Evolutionary conservation across 768 basidiomycete genomes (phyloP).

Genomic region (Termitomyces sp.): DNA sequence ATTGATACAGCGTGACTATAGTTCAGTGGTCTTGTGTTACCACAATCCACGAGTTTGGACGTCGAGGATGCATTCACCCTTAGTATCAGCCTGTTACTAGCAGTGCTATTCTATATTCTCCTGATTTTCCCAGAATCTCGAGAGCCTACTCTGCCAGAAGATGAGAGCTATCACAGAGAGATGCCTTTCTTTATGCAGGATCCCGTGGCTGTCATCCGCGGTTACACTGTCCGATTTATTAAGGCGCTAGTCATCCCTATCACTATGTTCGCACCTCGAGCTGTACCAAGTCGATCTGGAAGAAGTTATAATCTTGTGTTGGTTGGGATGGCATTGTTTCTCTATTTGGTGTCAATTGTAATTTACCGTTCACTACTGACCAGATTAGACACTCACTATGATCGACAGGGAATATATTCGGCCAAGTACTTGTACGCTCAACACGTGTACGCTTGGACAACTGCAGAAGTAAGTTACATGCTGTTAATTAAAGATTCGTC

Average conservation of each 20-base stretch:
- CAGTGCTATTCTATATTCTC: slow-evolving; percentile 33
- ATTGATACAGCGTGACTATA: slow-evolving; percentile 10
- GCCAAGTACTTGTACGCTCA: slow-evolving; percentile 77
- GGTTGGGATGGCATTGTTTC: slow-evolving; percentile 58
- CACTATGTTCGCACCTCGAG: slow-evolving; percentile 59
- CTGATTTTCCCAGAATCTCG: slow-evolving; percentile 54
- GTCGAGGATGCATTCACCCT: slow-evolving; percentile 34
- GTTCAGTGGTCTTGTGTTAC: slow-evolving; percentile 49
- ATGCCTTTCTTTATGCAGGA: slow-evolving; percentile 23
- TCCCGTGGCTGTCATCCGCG: slow-evolving; percentile 20
- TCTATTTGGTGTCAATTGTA: slow-evolving; percentile 61
- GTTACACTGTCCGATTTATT: slow-evolving; percentile 23
- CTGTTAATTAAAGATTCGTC: neutral
- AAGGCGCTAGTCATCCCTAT: slow-evolving; percentile 57
- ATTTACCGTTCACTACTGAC: slow-evolving; percentile 15
- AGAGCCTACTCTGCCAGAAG: slow-evolving; percentile 16
- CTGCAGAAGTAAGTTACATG: slow-evolving; percentile 38
- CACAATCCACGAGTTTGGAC: slow-evolving; percentile 51
- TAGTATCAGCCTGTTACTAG: slow-evolving; percentile 31
- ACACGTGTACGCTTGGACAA: slow-evolving; percentile 64
- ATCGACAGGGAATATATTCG: slow-evolving; percentile 55
- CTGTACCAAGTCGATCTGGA: slow-evolving; percentile 30
- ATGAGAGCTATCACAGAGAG: slow-evolving; percentile 16
- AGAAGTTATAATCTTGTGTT: slow-evolving; percentile 74
- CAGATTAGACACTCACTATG: slow-evolving; percentile 1